Evolutionary conservation across 2,329 filamentous ascomycete genomes (phyloP).

Genomic region (Purpureocillium takamizusanense): DNA sequence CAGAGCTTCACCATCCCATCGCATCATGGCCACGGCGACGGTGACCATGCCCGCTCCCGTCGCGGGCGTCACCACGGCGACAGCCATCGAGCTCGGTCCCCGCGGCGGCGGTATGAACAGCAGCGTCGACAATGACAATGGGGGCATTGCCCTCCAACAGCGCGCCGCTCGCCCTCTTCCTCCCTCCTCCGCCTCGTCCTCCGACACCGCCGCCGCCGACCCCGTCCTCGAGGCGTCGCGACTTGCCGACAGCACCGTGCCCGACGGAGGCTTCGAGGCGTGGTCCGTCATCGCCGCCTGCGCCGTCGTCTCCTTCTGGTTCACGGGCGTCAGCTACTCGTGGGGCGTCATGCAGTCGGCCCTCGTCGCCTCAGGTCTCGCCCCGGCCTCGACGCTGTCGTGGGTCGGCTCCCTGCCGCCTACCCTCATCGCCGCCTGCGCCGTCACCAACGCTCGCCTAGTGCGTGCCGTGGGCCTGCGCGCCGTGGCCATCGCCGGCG

Average conservation of each 20-base stretch:
- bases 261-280: conserved; percentile 16
- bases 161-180: no score
- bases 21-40: no score
- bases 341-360: conserved; percentile 55
- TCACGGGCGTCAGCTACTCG: conserved; percentile 45
- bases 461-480: conserved; percentile 39
- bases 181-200: no score
- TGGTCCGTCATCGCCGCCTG: conserved; percentile 17
- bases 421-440: conserved; percentile 39
- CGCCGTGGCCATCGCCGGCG: conserved; percentile 34
- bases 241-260: conserved; percentile 1
- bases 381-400: conserved; percentile 41
- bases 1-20: no score
- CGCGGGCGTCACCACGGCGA: no score
- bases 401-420: conserved; percentile 47
- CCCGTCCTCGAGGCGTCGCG: no score
- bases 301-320: conserved; percentile 31
- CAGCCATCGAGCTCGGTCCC: no score
- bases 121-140: no score
- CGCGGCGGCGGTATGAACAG: no score
- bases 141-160: no score
- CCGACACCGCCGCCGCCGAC: no score
- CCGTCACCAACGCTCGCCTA: conserved; percentile 40
- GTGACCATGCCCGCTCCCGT: no score
- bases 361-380: conserved; percentile 37